Evolutionary conservation across 805 yeast genomes (phyloP), one percentile per base, ranked within the genome.

Genomic region (Maudiozyma bulderi): DNA sequence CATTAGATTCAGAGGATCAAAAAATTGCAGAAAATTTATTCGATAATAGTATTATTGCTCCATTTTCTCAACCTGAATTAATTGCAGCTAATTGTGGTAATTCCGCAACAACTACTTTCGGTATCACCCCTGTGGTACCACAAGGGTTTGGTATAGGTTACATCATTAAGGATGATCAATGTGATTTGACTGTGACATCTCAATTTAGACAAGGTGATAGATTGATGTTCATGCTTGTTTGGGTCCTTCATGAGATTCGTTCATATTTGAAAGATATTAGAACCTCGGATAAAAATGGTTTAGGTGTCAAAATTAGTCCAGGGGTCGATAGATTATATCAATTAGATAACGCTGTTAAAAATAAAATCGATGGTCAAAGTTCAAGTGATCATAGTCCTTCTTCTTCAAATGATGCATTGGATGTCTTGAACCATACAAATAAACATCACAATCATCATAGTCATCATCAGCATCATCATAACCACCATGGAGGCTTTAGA

Each of bases 71-170:
- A 8, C 74, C 75, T 2, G 76, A 72, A 48, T 56, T 73, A 47
- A 57, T 72, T 42, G 73, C 87, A 3, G 79, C 89, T 33, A 89
- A 89, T 66, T 89, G 97, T 70, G 97, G 97, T 20, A 89, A 88
- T 63, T 89, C 95, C 9, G 87, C 96, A 1, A 76, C 89, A 59
- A 81, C 82, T 47, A 71, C 86, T 34, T 89, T 89, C 70, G 96
- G 96, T 2, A 81, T 89, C 50, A 91, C 95, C 0, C 96, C 97
- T 2, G 93, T 90, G 1, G 74, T 81, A 15, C 81, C 88, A 43
- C 88, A 85, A 58, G 97, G 97, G 0, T 88, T 84, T 66, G 96
- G 96, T n/a, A 74, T 89, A 28, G 96, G 96, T 1, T 89, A 89
- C 61, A 86, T 88, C 53, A 82, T 89, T 56, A 90, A 88, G 62